Conservation (phyloP, 495 filamentous ascomycete species). For the Mycothermus thermophilus region DNA sequence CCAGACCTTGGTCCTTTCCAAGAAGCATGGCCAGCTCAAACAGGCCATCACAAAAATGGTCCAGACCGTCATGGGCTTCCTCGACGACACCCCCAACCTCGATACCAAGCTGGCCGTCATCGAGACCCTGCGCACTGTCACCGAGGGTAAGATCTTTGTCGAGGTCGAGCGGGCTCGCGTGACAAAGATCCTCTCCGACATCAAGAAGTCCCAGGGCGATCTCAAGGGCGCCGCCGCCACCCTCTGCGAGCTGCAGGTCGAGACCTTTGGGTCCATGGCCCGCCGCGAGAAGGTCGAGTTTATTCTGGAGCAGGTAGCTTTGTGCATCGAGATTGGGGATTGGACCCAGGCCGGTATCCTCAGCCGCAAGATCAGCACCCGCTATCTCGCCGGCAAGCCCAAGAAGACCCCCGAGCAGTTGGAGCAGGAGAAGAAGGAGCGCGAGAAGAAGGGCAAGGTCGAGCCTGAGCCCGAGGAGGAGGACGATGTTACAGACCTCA, state of each 20-base stretch:
- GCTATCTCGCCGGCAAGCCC: conserved; percentile 75
- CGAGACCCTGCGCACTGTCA: conserved; percentile 88
- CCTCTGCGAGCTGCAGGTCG: conserved; percentile 92
- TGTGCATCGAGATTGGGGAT: conserved; percentile 91
- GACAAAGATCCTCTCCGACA: conserved; percentile 85
- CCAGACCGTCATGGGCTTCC: conserved; percentile 82
- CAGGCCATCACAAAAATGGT: conserved; percentile 99
- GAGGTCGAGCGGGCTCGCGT: conserved; percentile 95
- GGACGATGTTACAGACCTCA: conserved; percentile 91
- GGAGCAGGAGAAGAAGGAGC: conserved; percentile 76
- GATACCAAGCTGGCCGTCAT: conserved; percentile 88
- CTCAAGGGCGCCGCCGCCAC: conserved; percentile 80
- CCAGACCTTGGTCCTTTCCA: conserved; percentile 86
- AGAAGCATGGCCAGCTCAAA: conserved; percentile 99
- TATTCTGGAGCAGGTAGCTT: conserved; percentile 83
- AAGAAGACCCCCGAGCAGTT: conserved; percentile 78
- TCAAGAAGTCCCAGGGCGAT: conserved; percentile 91
- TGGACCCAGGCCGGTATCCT: conserved; percentile 93
- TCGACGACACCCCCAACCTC: conserved; percentile 61
- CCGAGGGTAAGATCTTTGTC: conserved; percentile 99
- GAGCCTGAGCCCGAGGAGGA: conserved; percentile 66
- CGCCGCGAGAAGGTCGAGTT: conserved; percentile 96
- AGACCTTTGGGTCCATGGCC: conserved; percentile 97
- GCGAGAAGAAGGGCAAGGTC: conserved; percentile 53
- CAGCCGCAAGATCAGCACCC: conserved; percentile 89